These are phyloP conservation scores for Sporobolomyces roseus DNA, from an alignment of 768 basidiomycete species.

Conservation along the genomic window DNA sequence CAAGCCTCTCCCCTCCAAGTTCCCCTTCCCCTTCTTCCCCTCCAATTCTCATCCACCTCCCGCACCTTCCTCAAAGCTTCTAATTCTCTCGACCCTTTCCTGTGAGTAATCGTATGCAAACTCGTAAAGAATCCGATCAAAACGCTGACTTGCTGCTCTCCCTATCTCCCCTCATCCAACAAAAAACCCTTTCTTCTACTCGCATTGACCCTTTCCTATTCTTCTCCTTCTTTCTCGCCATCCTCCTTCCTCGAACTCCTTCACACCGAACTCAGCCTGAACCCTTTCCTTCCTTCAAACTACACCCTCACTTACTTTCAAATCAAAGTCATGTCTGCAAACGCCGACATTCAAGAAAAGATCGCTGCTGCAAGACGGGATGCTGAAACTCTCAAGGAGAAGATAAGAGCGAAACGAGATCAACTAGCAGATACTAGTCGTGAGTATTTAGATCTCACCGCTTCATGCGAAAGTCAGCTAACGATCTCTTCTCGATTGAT, in stretches of 20 bases:
- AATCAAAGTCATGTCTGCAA: slow-evolving; percentile 28
- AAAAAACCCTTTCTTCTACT: slow-evolving; percentile 1
- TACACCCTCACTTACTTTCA: neutral
- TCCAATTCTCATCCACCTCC: neutral
- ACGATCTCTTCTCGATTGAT: neutral
- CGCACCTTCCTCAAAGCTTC: no score
- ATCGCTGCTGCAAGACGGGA: slow-evolving; percentile 96
- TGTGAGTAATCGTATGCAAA: neutral
- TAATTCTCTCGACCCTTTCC: neutral
- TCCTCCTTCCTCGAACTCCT: neutral
- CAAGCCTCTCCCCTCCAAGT: no score
- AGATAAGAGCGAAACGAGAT: slow-evolving; percentile 93
- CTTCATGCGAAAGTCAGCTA: no score
- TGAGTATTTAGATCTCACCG: slow-evolving; percentile 54
- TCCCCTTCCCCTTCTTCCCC: neutral
- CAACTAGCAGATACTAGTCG: slow-evolving; percentile 96
- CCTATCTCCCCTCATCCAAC: neutral
- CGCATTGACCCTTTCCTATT: neutral
- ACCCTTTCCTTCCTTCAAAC: neutral
- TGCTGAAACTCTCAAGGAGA: slow-evolving; percentile 95
- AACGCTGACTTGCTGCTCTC: neutral
- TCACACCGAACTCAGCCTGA: neutral
- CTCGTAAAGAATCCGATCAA: neutral
- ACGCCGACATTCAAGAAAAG: slow-evolving; percentile 45
- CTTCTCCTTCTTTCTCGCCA: neutral